Percentiles rank a stretch among this genome's conserved stretches.
Conservation (phyloP, 345 rosid genomes). For the Acer saccharum region DNA sequence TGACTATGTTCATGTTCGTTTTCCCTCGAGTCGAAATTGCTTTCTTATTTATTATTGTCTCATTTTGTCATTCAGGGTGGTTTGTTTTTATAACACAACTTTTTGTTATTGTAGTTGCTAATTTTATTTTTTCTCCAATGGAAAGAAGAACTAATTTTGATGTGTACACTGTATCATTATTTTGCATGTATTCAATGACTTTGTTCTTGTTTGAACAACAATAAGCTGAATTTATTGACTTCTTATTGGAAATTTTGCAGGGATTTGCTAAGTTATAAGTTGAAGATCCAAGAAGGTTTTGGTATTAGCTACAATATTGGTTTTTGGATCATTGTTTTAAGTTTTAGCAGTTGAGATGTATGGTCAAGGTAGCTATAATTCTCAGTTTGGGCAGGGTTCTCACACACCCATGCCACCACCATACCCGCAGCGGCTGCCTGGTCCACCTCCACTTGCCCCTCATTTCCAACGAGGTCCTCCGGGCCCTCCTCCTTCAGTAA, state of each 20-base stretch:
- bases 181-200: neutral
- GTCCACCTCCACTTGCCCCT: constrained; percentile 27
- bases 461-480: constrained; percentile 36
- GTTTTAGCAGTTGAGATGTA: constrained; percentile 31
- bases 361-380: constrained; percentile 35
- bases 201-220: neutral
- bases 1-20: neutral
- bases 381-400: constrained; percentile 40
- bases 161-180: neutral
- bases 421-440: constrained; percentile 32
- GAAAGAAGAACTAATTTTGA: neutral
- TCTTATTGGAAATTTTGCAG: neutral
- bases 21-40: neutral
- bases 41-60: neutral
- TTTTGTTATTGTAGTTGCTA: neutral
- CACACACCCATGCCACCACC: constrained; percentile 37
- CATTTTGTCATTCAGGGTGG: neutral
- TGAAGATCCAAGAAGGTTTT: constrained; percentile 9
- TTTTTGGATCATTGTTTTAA: neutral
- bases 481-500: constrained; percentile 23
- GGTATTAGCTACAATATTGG: neutral
- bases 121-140: neutral
- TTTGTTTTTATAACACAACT: neutral
- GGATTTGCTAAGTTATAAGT: constrained; percentile 10
- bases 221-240: neutral